Conservation (phyloP, 257 asterid genomes). For the Anisodus tanguticus region DNA sequence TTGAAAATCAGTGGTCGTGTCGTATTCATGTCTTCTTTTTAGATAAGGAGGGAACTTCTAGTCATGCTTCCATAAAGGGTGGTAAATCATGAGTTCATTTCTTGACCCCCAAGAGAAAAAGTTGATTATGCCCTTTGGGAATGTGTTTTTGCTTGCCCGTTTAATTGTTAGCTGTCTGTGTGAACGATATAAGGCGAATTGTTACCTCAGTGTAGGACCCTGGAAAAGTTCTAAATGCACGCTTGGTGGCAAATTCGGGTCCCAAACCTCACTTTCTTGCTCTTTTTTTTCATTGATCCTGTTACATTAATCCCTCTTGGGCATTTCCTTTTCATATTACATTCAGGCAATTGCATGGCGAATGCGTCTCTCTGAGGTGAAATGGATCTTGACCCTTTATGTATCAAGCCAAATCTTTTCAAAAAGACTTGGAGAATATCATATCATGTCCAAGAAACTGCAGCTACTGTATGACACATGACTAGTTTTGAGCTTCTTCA, state of each 20-base stretch:
- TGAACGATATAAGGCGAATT: constrained; percentile 36
- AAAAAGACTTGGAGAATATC: neutral
- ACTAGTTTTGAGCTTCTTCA: constrained; percentile 13
- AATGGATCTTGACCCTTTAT: neutral
- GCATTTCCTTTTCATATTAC: constrained; percentile 30
- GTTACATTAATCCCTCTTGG: constrained; percentile 38
- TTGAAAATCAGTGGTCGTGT: constrained; percentile 33
- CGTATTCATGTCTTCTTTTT: constrained; percentile 33
- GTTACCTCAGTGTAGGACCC: constrained; percentile 39
- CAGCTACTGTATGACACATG: neutral
- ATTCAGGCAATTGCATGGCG: constrained; percentile 22
- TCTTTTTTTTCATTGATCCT: constrained; percentile 27
- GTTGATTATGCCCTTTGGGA: constrained; percentile 30
- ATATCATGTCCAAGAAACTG: neutral
- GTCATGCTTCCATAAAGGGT: constrained; percentile 34
- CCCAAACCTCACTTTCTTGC: constrained; percentile 45
- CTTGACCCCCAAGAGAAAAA: constrained; percentile 41
- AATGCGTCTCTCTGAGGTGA: neutral
- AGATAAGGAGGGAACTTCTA: constrained; percentile 14
- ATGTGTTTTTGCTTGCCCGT: constrained; percentile 26
- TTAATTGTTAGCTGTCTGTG: constrained; percentile 22
- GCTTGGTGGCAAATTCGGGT: constrained; percentile 44
- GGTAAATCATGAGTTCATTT: constrained; percentile 41
- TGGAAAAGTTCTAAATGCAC: constrained; percentile 39
- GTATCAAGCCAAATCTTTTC: neutral